These are phyloP conservation scores for Aspergillus bombycis DNA, from an alignment of 2,329 filamentous ascomycete species.

Conservation along the genomic window DNA sequence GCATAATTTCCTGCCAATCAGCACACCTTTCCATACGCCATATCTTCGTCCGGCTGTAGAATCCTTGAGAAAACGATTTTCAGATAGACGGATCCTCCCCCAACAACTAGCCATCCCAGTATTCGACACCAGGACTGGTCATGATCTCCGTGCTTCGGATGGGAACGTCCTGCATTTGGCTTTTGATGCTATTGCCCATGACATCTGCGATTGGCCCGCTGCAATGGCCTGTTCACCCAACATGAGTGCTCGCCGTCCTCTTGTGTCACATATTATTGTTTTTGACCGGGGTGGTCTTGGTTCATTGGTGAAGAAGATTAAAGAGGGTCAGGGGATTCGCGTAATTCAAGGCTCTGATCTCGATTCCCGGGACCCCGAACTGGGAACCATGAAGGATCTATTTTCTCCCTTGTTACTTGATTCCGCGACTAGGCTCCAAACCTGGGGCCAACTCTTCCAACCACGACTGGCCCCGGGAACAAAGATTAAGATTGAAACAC, in stretches of 20 bases:
- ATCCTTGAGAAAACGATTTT: conserved; percentile 22
- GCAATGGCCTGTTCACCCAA: conserved; percentile 5
- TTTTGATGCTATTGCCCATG: conserved; percentile 21
- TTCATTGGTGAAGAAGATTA: conserved; percentile 16
- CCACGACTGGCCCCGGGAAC: conserved; percentile 82
- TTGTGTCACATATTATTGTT: conserved; percentile 19
- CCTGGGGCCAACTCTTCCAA: conserved; percentile 94
- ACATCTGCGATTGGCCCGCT: conserved; percentile 23
- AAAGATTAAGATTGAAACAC: conserved; percentile 91
- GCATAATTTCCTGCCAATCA: conserved; percentile 44
- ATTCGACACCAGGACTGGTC: conserved; percentile 34
- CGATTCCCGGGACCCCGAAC: conserved; percentile 18
- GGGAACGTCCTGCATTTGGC: conserved; percentile 14
- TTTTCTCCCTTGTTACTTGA: conserved; percentile 16
- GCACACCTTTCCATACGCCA: conserved; percentile 45
- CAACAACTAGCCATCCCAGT: conserved; percentile 33
- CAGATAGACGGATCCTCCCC: not conserved
- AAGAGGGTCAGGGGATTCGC: conserved; percentile 19
- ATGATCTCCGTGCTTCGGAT: conserved; percentile 26
- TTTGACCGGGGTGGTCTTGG: conserved; percentile 24
- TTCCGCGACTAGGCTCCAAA: conserved; percentile 75
- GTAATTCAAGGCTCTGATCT: conserved; percentile 21
- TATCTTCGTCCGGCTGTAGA: conserved; percentile 34
- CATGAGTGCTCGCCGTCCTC: not conserved
- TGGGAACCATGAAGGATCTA: conserved; percentile 22